Conservation (phyloP, 2,329 filamentous ascomycete species). For the Colletotrichum camelliae region DNA sequence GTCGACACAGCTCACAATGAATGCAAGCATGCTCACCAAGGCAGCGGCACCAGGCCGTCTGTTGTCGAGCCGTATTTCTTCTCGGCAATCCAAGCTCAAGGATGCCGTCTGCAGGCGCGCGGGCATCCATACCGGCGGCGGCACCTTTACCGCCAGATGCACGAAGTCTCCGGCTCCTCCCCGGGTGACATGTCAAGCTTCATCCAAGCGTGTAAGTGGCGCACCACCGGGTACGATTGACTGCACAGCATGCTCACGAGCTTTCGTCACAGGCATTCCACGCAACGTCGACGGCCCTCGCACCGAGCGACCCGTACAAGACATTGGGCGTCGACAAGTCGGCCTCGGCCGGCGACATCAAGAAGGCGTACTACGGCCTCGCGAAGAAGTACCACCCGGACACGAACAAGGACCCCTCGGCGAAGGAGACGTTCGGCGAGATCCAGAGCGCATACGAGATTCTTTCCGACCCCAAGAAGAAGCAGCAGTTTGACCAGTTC, state of each 20-base stretch:
- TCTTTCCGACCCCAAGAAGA: slow-evolving; percentile 91
- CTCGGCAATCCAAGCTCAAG: slow-evolving; percentile 44
- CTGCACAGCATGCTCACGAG: neutral
- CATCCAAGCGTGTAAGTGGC: slow-evolving; percentile 24
- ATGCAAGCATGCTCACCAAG: slow-evolving; percentile 52
- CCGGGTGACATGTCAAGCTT: slow-evolving; percentile 31
- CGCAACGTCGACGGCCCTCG: slow-evolving; percentile 56
- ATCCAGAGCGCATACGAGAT: slow-evolving; percentile 95
- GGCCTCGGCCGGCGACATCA: slow-evolving; percentile 87
- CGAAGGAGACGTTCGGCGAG: slow-evolving; percentile 94
- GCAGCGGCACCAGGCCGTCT: slow-evolving; percentile 50
- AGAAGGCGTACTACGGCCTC: slow-evolving; percentile 96
- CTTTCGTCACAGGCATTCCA: slow-evolving; percentile 57
- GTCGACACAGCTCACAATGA: slow-evolving; percentile 43
- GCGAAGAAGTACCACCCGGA: slow-evolving; percentile 98
- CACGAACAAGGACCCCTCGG: slow-evolving; percentile 92
- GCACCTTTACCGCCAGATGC: slow-evolving; percentile 13
- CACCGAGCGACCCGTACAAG: slow-evolving; percentile 82
- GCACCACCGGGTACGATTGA: neutral
- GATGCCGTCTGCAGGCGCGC: slow-evolving; percentile 43
- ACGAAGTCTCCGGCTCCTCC: slow-evolving; percentile 24
- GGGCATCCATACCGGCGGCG: slow-evolving; percentile 16
- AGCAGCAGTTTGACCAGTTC: slow-evolving; percentile 89
- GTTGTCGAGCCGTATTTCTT: slow-evolving; percentile 38
- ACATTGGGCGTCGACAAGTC: slow-evolving; percentile 83